Conservation (phyloP, 2,329 filamentous ascomycete genomes). For the Mariannaea elegans region DNA sequence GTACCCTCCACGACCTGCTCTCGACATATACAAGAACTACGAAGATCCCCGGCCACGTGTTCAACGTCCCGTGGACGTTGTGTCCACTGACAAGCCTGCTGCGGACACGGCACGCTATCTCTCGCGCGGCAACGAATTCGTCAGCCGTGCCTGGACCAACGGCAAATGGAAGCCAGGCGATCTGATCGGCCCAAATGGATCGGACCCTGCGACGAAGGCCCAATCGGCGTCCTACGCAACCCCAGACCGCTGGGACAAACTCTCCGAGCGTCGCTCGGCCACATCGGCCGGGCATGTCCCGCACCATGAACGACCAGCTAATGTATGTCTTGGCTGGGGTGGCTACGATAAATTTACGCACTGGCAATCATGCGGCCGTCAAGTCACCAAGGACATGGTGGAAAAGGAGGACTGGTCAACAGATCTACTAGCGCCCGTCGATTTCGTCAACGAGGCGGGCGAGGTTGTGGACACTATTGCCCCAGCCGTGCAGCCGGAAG, state of each 20-base stretch:
- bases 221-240: background rate
- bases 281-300: background rate
- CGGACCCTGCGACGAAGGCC: background rate
- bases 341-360: background rate
- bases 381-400: background rate
- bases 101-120: background rate
- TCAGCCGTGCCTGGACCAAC: background rate
- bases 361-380: background rate
- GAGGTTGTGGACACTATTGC: background rate
- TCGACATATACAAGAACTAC: background rate
- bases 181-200: background rate
- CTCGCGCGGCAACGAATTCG: background rate
- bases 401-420: background rate
- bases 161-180: background rate
- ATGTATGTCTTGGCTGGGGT: background rate
- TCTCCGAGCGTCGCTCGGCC: background rate
- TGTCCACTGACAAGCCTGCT: background rate
- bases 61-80: background rate
- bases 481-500: background rate
- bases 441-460: background rate
- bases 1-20: background rate
- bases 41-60: background rate
- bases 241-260: background rate
- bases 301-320: background rate
- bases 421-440: background rate